Percentiles rank a stretch among this genome's conserved stretches.
Conservation (phyloP, 495 filamentous ascomycete genomes). For the Hypoxylon lienhwacheense region DNA sequence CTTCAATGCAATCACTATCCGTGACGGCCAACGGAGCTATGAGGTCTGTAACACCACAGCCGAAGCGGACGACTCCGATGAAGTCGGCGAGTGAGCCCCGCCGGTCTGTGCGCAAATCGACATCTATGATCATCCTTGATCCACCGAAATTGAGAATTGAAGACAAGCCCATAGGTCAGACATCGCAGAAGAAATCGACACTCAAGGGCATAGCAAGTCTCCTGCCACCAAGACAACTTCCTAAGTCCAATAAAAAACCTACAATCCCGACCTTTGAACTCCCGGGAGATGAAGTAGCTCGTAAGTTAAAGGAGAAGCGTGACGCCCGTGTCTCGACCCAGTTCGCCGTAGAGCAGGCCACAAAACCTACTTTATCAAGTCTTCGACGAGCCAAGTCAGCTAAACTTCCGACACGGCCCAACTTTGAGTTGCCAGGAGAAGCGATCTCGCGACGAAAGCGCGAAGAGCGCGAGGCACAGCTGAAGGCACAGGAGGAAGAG, state of each 20-base stretch:
- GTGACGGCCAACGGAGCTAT: conserved; percentile 6
- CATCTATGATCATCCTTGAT: conserved; percentile 40
- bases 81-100: conserved; percentile 35
- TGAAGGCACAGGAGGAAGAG: conserved; percentile 62
- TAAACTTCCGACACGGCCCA: conserved; percentile 62
- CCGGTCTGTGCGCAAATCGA: conserved; percentile 40
- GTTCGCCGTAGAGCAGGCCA: conserved; percentile 37
- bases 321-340: conserved; percentile 50
- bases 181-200: conserved; percentile 27
- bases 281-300: conserved; percentile 70
- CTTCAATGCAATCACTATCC: conserved; percentile 18
- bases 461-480: conserved; percentile 65
- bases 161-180: conserved; percentile 31
- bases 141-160: conserved; percentile 33
- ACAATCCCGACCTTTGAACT: conserved; percentile 71
- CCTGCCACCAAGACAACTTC: conserved; percentile 47
- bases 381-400: conserved; percentile 54
- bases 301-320: conserved; percentile 58
- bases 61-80: conserved; percentile 24
- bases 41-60: conserved; percentile 34
- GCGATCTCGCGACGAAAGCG: conserved; percentile 69
- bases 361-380: conserved; percentile 42
- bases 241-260: conserved; percentile 61
- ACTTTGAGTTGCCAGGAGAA: conserved; percentile 73
- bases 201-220: conserved; percentile 46